Conservation (phyloP, 2,329 filamentous ascomycete species). For the Exophiala spinifera region DNA sequence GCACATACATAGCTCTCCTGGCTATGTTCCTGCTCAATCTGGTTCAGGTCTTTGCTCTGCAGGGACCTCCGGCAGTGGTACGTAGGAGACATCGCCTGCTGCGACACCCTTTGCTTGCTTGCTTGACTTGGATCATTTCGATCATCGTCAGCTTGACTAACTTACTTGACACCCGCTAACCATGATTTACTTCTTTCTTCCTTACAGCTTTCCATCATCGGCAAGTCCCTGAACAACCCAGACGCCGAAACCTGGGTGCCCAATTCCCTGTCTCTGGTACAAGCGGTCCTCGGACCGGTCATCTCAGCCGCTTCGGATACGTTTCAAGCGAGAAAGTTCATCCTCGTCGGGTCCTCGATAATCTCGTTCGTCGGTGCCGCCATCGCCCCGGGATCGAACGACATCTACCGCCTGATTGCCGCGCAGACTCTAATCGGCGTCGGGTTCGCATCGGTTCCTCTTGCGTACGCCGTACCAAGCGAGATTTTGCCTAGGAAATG, state of each 20-base stretch:
- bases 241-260: conserved; percentile 23
- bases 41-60: conserved; percentile 22
- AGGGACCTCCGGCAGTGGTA: conserved; percentile 25
- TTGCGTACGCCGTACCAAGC: conserved; percentile 24
- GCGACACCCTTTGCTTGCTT: not conserved
- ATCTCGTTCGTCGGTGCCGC: conserved; percentile 20
- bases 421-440: conserved; percentile 25
- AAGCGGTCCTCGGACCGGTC: conserved; percentile 24
- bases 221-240: conserved; percentile 16
- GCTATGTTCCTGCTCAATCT: conserved; percentile 25
- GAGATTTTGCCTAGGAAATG: conserved; percentile 26
- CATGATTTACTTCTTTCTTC: too few species aligned
- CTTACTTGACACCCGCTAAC: too few species aligned
- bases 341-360: conserved; percentile 20
- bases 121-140: not conserved
- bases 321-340: conserved; percentile 24
- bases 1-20: conserved; percentile 23
- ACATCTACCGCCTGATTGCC: conserved; percentile 22
- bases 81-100: conserved; percentile 8
- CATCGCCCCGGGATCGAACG: conserved; percentile 22
- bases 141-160: not conserved
- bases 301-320: conserved; percentile 24
- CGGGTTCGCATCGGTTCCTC: conserved; percentile 24
- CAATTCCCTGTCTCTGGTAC: conserved; percentile 25
- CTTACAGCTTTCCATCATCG: conserved; percentile 24